phyloP scores from a whole-genome alignment of 108 stramenopile species.

The Cyclotella sp. region DNA sequence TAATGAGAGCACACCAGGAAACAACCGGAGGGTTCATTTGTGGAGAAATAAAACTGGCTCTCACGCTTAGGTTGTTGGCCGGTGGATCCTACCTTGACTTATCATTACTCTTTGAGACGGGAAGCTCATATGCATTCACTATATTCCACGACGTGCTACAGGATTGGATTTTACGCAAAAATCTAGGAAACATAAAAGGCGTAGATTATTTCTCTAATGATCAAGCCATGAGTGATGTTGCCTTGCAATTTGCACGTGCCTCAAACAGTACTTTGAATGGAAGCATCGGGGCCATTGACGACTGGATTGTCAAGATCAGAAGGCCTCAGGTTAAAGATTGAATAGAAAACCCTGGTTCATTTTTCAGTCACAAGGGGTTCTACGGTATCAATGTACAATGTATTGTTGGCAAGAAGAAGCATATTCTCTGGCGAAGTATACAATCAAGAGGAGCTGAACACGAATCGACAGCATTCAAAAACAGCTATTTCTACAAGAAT shows the following conservation, averaged over 20 bases:
- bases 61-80: constrained; percentile 20
- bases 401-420: too few relatives aligned
- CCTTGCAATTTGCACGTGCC: constrained; percentile 12
- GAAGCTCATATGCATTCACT: constrained; percentile 17
- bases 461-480: too few relatives aligned
- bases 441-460: too few relatives aligned
- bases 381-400: too few relatives aligned
- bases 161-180: constrained; percentile 19
- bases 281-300: constrained; percentile 26
- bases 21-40: constrained; percentile 25
- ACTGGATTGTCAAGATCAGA: constrained; percentile 26
- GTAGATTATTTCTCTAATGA: constrained; percentile 28
- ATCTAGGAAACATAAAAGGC: constrained; percentile 30
- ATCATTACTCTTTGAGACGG: constrained; percentile 14
- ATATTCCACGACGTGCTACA: constrained; percentile 19
- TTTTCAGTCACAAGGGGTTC: too few relatives aligned
- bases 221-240: constrained; percentile 15
- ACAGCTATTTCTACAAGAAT: too few relatives aligned
- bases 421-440: too few relatives aligned
- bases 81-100: constrained; percentile 31
- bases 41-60: constrained; percentile 25
- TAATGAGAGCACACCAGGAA: constrained; percentile 7
- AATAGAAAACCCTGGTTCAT: too few relatives aligned
- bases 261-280: constrained; percentile 22
- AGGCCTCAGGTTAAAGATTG: constrained; percentile 19